Percentiles rank a stretch among this genome's conserved stretches.
Conservation (phyloP, 2,329 filamentous ascomycete genomes). For the Tolypocladium capitatum region DNA sequence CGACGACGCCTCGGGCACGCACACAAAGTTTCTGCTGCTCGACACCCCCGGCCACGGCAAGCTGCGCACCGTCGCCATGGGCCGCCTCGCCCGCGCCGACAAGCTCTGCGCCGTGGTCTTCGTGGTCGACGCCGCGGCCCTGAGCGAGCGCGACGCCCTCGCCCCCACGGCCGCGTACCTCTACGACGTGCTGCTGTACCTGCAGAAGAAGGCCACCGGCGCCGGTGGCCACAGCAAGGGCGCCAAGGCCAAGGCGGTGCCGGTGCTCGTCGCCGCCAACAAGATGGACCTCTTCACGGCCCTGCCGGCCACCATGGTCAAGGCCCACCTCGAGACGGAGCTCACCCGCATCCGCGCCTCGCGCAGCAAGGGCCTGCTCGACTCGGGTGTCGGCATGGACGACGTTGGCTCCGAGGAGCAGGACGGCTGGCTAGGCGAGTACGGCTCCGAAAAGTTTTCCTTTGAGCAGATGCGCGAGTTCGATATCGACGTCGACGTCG, state of each 20-base stretch:
- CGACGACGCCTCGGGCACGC: conserved; percentile 38
- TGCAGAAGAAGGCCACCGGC: conserved; percentile 55
- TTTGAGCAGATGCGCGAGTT: conserved; percentile 78
- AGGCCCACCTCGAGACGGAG: conserved; percentile 63
- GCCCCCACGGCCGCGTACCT: conserved; percentile 70
- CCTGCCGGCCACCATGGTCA: conserved; percentile 64
- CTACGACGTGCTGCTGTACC: conserved; percentile 70
- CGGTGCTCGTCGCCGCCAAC: conserved; percentile 79
- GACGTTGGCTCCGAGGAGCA: conserved; percentile 53
- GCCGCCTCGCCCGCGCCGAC: conserved; percentile 27
- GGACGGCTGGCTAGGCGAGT: conserved; percentile 75
- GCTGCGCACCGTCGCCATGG: conserved; percentile 58
- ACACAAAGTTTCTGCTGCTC: conserved; percentile 60
- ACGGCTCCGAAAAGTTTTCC: conserved; percentile 61
- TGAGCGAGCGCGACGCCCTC: conserved; percentile 46
- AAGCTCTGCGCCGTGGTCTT: conserved; percentile 67
- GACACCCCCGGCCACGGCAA: conserved; percentile 97
- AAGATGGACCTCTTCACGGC: conserved; percentile 95
- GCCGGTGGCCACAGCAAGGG: conserved; percentile 14
- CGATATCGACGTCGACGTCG: conserved; percentile 62
- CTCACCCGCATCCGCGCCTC: conserved; percentile 65
- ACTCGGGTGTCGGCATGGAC: conserved; percentile 61
- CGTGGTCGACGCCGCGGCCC: conserved; percentile 69
- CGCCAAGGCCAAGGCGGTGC: conserved; percentile 31
- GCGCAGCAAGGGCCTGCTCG: conserved; percentile 67